Percentiles rank a stretch among this genome's conserved stretches.
Conservation (phyloP, 345 rosid species). For the Laguncularia racemosa region DNA sequence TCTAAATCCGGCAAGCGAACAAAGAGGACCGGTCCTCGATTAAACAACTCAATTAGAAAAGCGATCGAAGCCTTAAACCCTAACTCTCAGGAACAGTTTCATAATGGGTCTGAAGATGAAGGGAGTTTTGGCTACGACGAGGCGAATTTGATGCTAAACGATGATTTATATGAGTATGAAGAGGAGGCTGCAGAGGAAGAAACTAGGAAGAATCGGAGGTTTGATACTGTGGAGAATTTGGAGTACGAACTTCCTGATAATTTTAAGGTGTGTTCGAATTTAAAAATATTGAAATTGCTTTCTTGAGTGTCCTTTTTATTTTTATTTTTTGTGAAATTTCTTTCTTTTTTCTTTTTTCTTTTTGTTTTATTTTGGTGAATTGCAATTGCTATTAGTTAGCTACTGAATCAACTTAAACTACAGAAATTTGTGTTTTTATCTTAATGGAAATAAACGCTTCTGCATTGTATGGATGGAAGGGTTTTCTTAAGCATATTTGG, state of each 20-base stretch:
- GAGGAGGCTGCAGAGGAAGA: slow-evolving; percentile 75
- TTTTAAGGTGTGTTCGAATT: slow-evolving; percentile 37
- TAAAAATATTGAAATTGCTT: not conserved
- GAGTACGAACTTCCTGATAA: slow-evolving; percentile 66
- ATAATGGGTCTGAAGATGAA: slow-evolving; percentile 23
- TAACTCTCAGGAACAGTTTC: not conserved
- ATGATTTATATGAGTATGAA: slow-evolving; percentile 78
- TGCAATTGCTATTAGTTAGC: too few relatives aligned
- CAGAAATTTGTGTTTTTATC: too few relatives aligned
- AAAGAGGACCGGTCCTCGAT: slow-evolving; percentile 59
- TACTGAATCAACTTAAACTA: too few relatives aligned
- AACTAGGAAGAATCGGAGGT: slow-evolving; percentile 68
- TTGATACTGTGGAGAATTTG: slow-evolving; percentile 57
- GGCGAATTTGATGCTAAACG: slow-evolving; percentile 1
- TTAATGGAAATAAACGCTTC: too few relatives aligned
- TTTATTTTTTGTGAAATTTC: not conserved
- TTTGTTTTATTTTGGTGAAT: too few relatives aligned
- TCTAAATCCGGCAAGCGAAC: slow-evolving; percentile 6
- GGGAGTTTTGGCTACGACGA: slow-evolving; percentile 47
- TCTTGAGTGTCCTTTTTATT: not conserved
- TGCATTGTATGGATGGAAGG: too few relatives aligned
- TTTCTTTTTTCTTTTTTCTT: too few relatives aligned
- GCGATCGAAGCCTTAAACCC: slow-evolving; percentile 44
- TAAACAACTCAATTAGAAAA: slow-evolving; percentile 53
- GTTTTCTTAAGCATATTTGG: too few relatives aligned